Conservation (phyloP, 495 filamentous ascomycete species). For the Xylaria castorea region DNA sequence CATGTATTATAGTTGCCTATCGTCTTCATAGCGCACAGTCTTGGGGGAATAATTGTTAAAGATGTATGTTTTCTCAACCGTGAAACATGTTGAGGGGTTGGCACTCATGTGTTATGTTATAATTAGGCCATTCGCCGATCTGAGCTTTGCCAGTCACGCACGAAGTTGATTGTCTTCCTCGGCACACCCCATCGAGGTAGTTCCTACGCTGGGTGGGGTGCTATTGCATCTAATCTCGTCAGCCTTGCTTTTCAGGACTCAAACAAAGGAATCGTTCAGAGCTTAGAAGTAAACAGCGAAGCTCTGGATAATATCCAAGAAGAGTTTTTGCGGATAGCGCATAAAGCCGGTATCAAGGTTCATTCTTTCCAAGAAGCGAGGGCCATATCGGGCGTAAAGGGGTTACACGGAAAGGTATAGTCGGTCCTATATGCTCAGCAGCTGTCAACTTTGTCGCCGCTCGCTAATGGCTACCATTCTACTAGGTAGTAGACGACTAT, state of each 20-base stretch:
- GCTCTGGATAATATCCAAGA: background rate
- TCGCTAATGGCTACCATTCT: background rate
- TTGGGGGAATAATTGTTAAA: conserved; percentile 6
- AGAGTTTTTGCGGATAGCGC: background rate
- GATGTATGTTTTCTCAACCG: conserved; percentile 10
- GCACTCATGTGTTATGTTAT: background rate
- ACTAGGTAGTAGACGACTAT: conserved; percentile 12
- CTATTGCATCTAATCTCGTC: background rate
- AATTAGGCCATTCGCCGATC: conserved; percentile 44
- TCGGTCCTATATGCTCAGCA: background rate
- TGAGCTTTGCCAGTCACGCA: conserved; percentile 15
- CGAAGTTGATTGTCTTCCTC: conserved; percentile 44
- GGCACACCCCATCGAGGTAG: conserved; percentile 53
- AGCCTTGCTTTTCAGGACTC: background rate
- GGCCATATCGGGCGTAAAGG: conserved; percentile 48
- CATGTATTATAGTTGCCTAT: background rate
- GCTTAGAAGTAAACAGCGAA: background rate
- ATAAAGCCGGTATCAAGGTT: conserved; percentile 37
- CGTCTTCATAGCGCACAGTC: conserved; percentile 8
- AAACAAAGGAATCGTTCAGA: background rate
- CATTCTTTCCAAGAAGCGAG: conserved; percentile 53
- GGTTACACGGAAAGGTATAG: conserved; percentile 32
- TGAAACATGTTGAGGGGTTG: background rate
- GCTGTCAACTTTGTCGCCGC: background rate
- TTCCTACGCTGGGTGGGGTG: conserved; percentile 39